A percentile compares a stretch with the other conserved stretches of the same genome.
phyloP scores from a whole-genome alignment of 108 stramenopile species.

The Skeletonema costatum region DNA sequence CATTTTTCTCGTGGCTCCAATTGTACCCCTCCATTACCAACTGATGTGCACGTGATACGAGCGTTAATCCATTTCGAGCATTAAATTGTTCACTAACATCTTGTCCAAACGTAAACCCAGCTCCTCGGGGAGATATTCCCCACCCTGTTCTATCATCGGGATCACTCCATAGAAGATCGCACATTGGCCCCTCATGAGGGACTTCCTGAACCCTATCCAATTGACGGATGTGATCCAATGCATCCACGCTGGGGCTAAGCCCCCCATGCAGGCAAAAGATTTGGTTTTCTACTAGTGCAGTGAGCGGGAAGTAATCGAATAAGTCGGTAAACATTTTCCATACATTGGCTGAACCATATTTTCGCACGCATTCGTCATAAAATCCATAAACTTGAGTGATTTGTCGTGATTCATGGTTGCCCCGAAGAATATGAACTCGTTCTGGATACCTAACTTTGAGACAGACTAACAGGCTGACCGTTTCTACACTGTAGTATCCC shows the following conservation, averaged over 20 bases:
- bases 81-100: constrained; percentile 91
- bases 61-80: constrained; percentile 84
- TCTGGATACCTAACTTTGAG: constrained; percentile 96
- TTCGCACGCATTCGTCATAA: constrained; percentile 98
- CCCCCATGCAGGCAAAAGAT: constrained; percentile 98
- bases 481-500: constrained; percentile 98
- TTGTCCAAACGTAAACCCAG: constrained; percentile 96
- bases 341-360: constrained; percentile 97
- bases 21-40: constrained; percentile 97
- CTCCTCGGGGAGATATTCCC: constrained; percentile 96
- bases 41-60: constrained; percentile 92
- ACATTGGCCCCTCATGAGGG: constrained; percentile 98
- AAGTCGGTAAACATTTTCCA: constrained; percentile 98
- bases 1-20: constrained; percentile 95
- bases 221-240: constrained; percentile 95
- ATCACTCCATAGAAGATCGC: constrained; percentile 98
- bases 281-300: constrained; percentile 94
- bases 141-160: constrained; percentile 96
- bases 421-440: constrained; percentile 94
- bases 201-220: constrained; percentile 97
- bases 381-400: constrained; percentile 99
- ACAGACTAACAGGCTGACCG: constrained; percentile 91
- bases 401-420: constrained; percentile 92
- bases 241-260: constrained; percentile 93
- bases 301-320: constrained; percentile 97